Evolutionary conservation across 2,329 filamentous ascomycete species (phyloP).

Genomic region (Beauveria sp.): DNA sequence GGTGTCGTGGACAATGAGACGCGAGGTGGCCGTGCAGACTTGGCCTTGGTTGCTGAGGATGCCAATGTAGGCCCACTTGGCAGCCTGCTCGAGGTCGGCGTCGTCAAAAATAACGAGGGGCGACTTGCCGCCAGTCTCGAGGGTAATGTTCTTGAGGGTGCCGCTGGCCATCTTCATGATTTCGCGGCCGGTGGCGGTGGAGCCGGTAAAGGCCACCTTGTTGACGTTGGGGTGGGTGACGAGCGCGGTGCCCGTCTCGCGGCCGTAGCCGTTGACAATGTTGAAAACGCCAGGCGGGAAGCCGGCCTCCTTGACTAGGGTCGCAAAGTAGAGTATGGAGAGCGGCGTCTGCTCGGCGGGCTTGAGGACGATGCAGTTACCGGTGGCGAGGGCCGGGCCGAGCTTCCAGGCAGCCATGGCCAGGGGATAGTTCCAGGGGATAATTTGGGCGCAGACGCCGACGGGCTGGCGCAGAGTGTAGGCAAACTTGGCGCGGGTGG

Average conservation of each 20-base stretch:
- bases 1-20: constrained; percentile 55
- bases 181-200: constrained; percentile 60
- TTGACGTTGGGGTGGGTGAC: constrained; percentile 61
- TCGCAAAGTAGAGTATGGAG: constrained; percentile 57
- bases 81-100: constrained; percentile 58
- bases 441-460: constrained; percentile 69
- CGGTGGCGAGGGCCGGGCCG: constrained; percentile 59
- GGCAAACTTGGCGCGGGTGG: constrained; percentile 58
- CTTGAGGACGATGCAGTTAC: constrained; percentile 58
- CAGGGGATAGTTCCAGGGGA: constrained; percentile 64
- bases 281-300: constrained; percentile 75
- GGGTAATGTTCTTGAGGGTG: constrained; percentile 58
- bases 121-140: constrained; percentile 61
- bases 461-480: constrained; percentile 70
- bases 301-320: constrained; percentile 62
- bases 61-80: constrained; percentile 47
- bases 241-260: constrained; percentile 60
- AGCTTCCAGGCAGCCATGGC: constrained; percentile 57
- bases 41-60: constrained; percentile 57
- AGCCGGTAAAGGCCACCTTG: constrained; percentile 75
- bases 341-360: constrained; percentile 61
- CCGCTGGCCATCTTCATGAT: constrained; percentile 70
- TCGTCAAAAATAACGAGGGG: constrained; percentile 58
- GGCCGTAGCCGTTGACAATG: constrained; percentile 64
- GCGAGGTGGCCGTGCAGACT: constrained; percentile 57